Conservation (phyloP, 2,329 filamentous ascomycete species). For the Metarhizium rileyi region DNA sequence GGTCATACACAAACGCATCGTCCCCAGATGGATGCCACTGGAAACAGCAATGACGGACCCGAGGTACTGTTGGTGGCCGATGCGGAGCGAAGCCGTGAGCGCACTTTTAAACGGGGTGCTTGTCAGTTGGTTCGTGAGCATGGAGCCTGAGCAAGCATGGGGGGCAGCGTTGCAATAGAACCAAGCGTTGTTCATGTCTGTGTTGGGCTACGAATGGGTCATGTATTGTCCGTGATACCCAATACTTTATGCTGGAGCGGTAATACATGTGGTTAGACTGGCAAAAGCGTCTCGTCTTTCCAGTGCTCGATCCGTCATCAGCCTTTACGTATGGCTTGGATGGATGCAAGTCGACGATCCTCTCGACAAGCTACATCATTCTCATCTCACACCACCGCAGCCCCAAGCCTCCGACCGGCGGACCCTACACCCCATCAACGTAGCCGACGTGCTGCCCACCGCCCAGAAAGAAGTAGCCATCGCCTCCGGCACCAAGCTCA, state of each 20-base stretch:
- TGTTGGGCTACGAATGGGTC: background rate
- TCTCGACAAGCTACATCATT: too few relatives aligned
- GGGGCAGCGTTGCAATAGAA: background rate
- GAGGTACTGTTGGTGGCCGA: background rate
- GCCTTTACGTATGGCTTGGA: too few relatives aligned
- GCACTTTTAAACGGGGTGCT: background rate
- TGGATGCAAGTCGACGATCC: too few relatives aligned
- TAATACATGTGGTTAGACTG: too few relatives aligned
- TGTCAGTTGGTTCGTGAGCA: background rate
- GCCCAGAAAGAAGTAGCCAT: slow-evolving; percentile 55
- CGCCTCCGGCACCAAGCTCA: slow-evolving; percentile 44
- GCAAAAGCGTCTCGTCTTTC: too few relatives aligned
- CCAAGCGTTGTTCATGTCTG: background rate
- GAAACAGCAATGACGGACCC: background rate
- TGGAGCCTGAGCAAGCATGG: background rate
- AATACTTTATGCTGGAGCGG: too few relatives aligned
- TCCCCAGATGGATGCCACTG: background rate
- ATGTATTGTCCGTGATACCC: too few relatives aligned
- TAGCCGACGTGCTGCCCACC: slow-evolving; percentile 42
- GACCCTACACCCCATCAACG: too few relatives aligned
- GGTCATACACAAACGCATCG: background rate
- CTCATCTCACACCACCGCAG: too few relatives aligned
- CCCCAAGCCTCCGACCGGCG: too few relatives aligned
- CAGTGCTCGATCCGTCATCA: too few relatives aligned
- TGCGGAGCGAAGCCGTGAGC: background rate